A percentile compares a stretch with the other conserved stretches of the same genome.
Conservation (phyloP, 495 filamentous ascomycete species). For the Penicillium desertorum region DNA sequence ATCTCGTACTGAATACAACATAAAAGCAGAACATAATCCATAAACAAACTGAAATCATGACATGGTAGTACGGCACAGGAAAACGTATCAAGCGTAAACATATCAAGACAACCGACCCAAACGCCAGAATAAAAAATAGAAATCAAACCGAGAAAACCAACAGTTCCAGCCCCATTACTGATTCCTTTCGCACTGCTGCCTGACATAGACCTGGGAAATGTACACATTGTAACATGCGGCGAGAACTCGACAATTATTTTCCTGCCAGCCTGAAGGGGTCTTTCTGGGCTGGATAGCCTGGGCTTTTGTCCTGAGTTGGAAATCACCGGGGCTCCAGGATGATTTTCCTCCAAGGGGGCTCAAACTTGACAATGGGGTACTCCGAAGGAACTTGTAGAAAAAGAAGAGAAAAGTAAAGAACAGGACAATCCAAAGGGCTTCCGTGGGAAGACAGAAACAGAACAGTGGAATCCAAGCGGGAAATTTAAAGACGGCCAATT, state of each 20-base stretch:
- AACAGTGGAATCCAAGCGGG: constrained; percentile 3
- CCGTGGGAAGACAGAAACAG: neutral
- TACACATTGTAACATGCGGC: neutral
- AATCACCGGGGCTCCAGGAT: neutral
- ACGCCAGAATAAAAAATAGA: constrained; percentile 2
- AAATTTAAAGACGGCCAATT: constrained; percentile 5
- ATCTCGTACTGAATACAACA: constrained; percentile 8
- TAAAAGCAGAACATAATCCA: no score
- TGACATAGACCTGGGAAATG: constrained; percentile 1
- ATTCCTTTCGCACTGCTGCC: neutral
- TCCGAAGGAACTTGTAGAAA: neutral
- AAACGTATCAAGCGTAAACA: neutral
- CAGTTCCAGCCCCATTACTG: constrained; percentile 1
- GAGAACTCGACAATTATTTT: neutral
- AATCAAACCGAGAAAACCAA: constrained; percentile 6
- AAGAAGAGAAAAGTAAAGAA: neutral
- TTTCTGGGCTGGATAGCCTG: neutral
- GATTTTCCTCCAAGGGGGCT: neutral
- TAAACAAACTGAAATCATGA: neutral
- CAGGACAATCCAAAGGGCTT: neutral
- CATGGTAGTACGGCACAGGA: neutral
- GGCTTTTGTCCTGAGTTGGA: neutral
- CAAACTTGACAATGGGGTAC: neutral
- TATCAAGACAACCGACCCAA: constrained; percentile 8
- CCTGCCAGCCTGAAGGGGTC: neutral